Conservation (phyloP, 805 yeast species). For the Yarrowia deformans region DNA sequence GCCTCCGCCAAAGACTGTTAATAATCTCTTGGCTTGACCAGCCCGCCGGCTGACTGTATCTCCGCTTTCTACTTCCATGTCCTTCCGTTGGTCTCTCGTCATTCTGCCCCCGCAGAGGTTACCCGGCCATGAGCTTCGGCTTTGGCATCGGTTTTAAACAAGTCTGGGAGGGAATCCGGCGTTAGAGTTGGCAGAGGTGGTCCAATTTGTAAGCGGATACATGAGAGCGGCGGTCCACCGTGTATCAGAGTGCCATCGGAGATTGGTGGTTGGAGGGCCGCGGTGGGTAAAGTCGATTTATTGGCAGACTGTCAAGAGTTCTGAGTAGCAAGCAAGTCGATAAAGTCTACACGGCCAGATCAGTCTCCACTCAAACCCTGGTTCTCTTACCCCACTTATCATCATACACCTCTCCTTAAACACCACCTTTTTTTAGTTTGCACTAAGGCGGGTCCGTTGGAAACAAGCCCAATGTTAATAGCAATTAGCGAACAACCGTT, state of each 20-base stretch:
- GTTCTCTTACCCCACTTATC: too few relatives aligned
- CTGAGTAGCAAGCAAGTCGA: too few relatives aligned
- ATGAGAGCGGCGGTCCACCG: neutral
- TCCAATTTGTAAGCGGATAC: slow-evolving; percentile 14
- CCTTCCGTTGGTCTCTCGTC: neutral
- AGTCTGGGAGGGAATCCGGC: neutral
- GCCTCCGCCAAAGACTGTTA: slow-evolving; percentile 4
- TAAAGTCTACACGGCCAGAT: too few relatives aligned
- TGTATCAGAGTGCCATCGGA: neutral
- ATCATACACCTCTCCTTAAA: neutral
- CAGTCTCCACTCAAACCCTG: too few relatives aligned
- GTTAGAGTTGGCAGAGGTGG: slow-evolving; percentile 1
- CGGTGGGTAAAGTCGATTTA: too few relatives aligned
- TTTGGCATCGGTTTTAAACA: slow-evolving; percentile 26
- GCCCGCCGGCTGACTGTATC: neutral
- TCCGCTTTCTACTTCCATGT: neutral
- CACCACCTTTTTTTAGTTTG: neutral
- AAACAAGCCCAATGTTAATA: slow-evolving; percentile 7
- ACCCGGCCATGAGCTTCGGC: slow-evolving; percentile 37
- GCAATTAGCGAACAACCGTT: slow-evolving; percentile 33
- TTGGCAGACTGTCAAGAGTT: too few relatives aligned
- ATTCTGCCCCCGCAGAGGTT: neutral
- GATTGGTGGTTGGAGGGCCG: neutral
- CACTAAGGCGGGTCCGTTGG: slow-evolving; percentile 28
- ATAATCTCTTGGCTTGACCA: neutral